Base-by-base conservation (phyloP, 257 asterid genomes). In the Rauvolfia tetraphylla region DNA sequence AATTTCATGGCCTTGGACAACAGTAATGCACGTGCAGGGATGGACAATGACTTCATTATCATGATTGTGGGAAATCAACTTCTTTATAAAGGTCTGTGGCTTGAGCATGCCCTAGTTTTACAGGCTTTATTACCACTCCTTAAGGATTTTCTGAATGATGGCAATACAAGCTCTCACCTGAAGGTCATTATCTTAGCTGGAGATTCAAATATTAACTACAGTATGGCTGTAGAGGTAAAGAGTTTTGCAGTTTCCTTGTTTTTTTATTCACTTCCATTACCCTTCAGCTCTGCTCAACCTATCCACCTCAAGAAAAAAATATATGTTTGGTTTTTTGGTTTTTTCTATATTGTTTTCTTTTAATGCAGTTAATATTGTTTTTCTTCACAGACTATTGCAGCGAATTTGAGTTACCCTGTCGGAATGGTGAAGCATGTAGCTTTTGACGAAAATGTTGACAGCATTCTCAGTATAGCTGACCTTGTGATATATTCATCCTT, bases 401-500 rank as follows among this genome's bases (percentile, higher is more conserved):
- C 39, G 59, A 90, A 87, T 77, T 82, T 95, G 85, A 87, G 89
- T 73, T 95, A 88, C 80, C 97, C 97, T 11, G 84, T 82, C 69
- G 96, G 86, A 75, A 87, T 83, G 41, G 95, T 93, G 86, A 85
- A 84, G 86, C 90, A 84, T 84, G 75, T 80, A 77, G 76, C 87
- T 63, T 46, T 75, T 23, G 88, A 86, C 48, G 89, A 84, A 78
- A 85, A 81, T 79, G 68, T 75, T 25, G 92, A 90, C 75, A 73
- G 44, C 79, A 76, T 80, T 54, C 85, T 93, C 71, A 79, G 79
- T 78, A 80, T 41, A 57, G 91, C 92, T 72, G 97, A 91, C 86
- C 79, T 91, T 75, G 96, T 91, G 79, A 86, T 95, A 79, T 95
- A 93, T 76, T 91, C 98, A 71, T 89, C 99, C 63, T 91, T 95